Base-by-base conservation (phyloP, 345 rosid species). In the Garcia nutans region DNA sequence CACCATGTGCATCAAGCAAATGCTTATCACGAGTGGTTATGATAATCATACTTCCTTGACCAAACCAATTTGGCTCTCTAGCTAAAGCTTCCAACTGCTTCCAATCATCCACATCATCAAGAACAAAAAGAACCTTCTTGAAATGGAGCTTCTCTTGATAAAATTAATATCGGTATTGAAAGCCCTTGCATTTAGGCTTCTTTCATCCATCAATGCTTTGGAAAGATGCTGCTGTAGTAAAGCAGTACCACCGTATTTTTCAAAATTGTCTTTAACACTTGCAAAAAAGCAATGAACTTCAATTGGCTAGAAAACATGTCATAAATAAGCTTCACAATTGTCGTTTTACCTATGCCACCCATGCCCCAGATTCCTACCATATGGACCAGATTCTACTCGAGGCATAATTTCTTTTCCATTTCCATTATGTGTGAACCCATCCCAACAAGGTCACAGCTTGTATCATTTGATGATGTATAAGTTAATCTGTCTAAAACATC, bases 381-480 rank as follows among this genome's bases (percentile, higher is more conserved):
- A 0, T 11, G 55, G 55, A 50, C 55, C 3, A 12, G 17, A 61
- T 61, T 61, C 26, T 37, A 24, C 17, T 61, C 19, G 15, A 65
- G 65, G 8, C 16, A 16, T 10, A 75, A 19, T 19, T 55, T 49
- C 37, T 3, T 16, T 11, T 65, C 64, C 45, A 75, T 55, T 66
- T 75, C 54, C n/a, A 22, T 57, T 10, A 65, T 60, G 19, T 24
- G 71, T 33, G 26, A 13, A 55, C 78, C 65, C 42, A 75, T 74
- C 49, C 76, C 70, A 74, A 74, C 70, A 2, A 28, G 62, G 47
- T 74, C 76, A 22, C 1, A 33, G 5, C 49, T 11, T 24, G 49
- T 44, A 28, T 74, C 57, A 10, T 16, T 26, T 73, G 76, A 62
- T 26, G 76, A 64, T 26, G 0, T 64, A 22, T 55, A 62, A 49